Evolutionary conservation across 768 basidiomycete genomes (phyloP).

Genomic region (Auricularia sp.): DNA sequence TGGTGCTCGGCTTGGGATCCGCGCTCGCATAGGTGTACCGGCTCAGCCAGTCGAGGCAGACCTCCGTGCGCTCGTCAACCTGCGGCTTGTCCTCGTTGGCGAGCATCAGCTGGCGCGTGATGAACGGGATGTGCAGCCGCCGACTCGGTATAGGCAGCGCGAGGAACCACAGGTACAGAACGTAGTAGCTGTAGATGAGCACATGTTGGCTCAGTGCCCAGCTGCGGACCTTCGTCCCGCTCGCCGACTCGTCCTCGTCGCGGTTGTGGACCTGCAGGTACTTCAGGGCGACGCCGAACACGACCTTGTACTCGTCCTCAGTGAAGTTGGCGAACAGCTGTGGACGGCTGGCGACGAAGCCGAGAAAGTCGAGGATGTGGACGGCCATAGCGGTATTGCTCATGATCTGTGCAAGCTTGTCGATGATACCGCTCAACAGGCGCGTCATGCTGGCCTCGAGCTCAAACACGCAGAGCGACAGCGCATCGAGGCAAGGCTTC

Average conservation of each 20-base stretch:
- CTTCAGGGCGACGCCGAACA: slow-evolving; percentile 88
- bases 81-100: slow-evolving; percentile 68
- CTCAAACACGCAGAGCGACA: slow-evolving; percentile 83
- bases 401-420: slow-evolving; percentile 88
- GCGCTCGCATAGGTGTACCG: slow-evolving; percentile 91
- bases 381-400: slow-evolving; percentile 86
- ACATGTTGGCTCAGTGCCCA: slow-evolving; percentile 90
- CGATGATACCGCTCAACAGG: slow-evolving; percentile 67
- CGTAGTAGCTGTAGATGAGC: slow-evolving; percentile 77
- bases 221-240: slow-evolving; percentile 44
- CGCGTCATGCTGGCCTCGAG: slow-evolving; percentile 73
- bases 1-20: slow-evolving; percentile 79
- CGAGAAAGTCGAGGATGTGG: slow-evolving; percentile 90
- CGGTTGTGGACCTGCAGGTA: slow-evolving; percentile 82
- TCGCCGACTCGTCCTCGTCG: slow-evolving; percentile 19
- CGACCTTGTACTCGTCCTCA: slow-evolving; percentile 81
- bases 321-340: slow-evolving; percentile 83
- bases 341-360: slow-evolving; percentile 73
- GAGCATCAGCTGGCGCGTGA: slow-evolving; percentile 74
- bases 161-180: slow-evolving; percentile 92
- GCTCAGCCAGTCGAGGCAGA: slow-evolving; percentile 96
- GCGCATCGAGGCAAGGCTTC: slow-evolving; percentile 82
- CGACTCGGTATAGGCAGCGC: slow-evolving; percentile 76
- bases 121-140: slow-evolving; percentile 71
- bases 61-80: slow-evolving; percentile 85